phyloP scores from a whole-genome alignment of 2,329 filamentous ascomycete species.

The Myriangium duriaei region DNA sequence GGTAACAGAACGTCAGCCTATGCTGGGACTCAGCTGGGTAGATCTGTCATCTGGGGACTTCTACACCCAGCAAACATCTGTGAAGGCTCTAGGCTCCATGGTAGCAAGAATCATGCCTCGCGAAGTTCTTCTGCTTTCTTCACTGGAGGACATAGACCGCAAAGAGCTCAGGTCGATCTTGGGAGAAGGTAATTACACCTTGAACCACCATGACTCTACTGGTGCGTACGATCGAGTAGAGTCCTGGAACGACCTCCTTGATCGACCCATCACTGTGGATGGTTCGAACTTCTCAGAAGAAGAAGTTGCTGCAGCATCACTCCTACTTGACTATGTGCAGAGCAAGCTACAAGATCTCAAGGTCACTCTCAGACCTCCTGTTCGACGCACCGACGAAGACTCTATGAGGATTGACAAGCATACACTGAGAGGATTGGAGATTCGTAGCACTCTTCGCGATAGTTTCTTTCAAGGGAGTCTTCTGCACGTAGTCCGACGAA shows the following conservation, averaged over 20 bases:
- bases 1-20: slow-evolving; percentile 15
- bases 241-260: slow-evolving; percentile 66
- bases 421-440: slow-evolving; percentile 77
- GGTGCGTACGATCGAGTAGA: slow-evolving; percentile 30
- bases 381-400: slow-evolving; percentile 59
- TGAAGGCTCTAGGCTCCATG: slow-evolving; percentile 62
- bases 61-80: slow-evolving; percentile 63
- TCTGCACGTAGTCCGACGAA: slow-evolving; percentile 77
- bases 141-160: slow-evolving; percentile 36
- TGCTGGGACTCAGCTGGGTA: slow-evolving; percentile 77
- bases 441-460: slow-evolving; percentile 75
- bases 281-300: slow-evolving; percentile 47
- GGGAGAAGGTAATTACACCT: slow-evolving; percentile 44
- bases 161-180: slow-evolving; percentile 18
- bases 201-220: slow-evolving; percentile 54
- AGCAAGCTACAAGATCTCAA: slow-evolving; percentile 63
- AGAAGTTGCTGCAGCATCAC: slow-evolving; percentile 65
- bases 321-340: slow-evolving; percentile 74
- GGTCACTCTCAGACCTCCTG: slow-evolving; percentile 73
- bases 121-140: slow-evolving; percentile 64
- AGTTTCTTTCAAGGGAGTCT: slow-evolving; percentile 69
- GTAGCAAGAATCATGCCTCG: slow-evolving; percentile 71
- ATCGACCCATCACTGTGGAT: slow-evolving; percentile 50
- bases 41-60: slow-evolving; percentile 94
- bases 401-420: slow-evolving; percentile 88